A percentile compares a stretch with the other conserved stretches of the same genome.
These are phyloP conservation scores for Candida anutae DNA, from an alignment of 1,139 yeast genomes.

Conservation along the genomic window DNA sequence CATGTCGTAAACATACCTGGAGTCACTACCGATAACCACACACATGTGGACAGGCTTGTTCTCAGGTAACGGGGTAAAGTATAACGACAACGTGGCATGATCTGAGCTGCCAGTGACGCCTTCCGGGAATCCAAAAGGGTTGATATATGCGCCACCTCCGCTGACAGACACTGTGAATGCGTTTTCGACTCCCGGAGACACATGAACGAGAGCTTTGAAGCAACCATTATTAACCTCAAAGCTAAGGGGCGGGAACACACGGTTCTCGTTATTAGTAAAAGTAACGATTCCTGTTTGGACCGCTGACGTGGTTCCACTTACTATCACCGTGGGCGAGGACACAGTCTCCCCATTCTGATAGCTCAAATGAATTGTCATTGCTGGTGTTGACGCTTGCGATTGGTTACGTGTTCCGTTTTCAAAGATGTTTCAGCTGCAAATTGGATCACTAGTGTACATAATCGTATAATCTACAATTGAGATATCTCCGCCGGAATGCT, in stretches of 20 bases:
- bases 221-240: constrained; percentile 63
- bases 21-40: constrained; percentile 69
- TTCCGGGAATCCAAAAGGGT: constrained; percentile 22
- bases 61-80: constrained; percentile 51
- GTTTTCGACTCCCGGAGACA: constrained; percentile 56
- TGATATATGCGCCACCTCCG: constrained; percentile 19
- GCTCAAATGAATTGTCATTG: constrained; percentile 26
- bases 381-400: background rate
- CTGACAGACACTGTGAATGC: constrained; percentile 23
- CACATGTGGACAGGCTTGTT: constrained; percentile 82
- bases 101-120: constrained; percentile 19
- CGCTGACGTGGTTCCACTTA: constrained; percentile 23
- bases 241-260: constrained; percentile 59
- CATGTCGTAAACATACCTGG: constrained; percentile 66
- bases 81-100: constrained; percentile 22
- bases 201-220: constrained; percentile 70
- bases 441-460: background rate
- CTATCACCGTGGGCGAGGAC: constrained; percentile 34
- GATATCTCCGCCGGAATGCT: no score
- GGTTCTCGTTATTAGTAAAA: constrained; percentile 31
- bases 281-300: constrained; percentile 20
- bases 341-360: constrained; percentile 31
- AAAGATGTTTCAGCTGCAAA: background rate
- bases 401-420: constrained; percentile 1
- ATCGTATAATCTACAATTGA: background rate